phyloP scores from a whole-genome alignment of 495 filamentous ascomycete genomes.

The Penicillium riverlandense region DNA sequence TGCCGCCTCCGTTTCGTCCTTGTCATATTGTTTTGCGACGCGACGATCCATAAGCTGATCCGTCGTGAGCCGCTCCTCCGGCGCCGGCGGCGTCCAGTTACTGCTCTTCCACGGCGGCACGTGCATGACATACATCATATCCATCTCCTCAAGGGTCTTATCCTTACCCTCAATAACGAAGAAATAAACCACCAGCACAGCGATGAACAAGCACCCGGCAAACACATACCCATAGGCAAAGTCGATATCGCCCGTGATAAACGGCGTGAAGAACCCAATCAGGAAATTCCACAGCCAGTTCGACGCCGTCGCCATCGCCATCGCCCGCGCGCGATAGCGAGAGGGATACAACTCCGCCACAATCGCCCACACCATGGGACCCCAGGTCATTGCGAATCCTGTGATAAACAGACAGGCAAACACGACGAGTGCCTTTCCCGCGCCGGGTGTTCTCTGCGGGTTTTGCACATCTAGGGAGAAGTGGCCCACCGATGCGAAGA shows the following conservation, averaged over 20 bases:
- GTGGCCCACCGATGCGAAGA: conserved; percentile 64
- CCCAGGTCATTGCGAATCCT: conserved; percentile 62
- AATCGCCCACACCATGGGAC: conserved; percentile 75
- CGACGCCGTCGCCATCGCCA: conserved; percentile 70
- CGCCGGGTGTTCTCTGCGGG: conserved; percentile 44
- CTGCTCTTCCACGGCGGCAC: conserved; percentile 56
- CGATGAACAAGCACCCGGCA: conserved; percentile 57
- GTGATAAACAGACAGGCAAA: conserved; percentile 60
- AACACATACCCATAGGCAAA: conserved; percentile 77
- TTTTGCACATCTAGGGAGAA: conserved; percentile 48
- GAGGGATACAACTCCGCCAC: conserved; percentile 77
- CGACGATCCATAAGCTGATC: conserved; percentile 23
- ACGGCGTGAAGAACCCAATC: conserved; percentile 72
- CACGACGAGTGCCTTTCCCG: conserved; percentile 65
- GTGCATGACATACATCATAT: conserved; percentile 70
- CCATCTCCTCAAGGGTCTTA: conserved; percentile 65
- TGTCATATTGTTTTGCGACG: conserved; percentile 11
- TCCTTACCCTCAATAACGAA: conserved; percentile 62
- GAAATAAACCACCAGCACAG: conserved; percentile 63
- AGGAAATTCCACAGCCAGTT: conserved; percentile 91
- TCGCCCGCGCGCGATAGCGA: conserved; percentile 62
- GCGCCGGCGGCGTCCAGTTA: conserved; percentile 21
- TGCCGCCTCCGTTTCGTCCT: conserved; percentile 8
- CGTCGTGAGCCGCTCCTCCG: conserved; percentile 24
- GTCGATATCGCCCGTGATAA: conserved; percentile 60